Conservation (phyloP, 108 stramenopile species). For the Discostella stelligeroides region DNA sequence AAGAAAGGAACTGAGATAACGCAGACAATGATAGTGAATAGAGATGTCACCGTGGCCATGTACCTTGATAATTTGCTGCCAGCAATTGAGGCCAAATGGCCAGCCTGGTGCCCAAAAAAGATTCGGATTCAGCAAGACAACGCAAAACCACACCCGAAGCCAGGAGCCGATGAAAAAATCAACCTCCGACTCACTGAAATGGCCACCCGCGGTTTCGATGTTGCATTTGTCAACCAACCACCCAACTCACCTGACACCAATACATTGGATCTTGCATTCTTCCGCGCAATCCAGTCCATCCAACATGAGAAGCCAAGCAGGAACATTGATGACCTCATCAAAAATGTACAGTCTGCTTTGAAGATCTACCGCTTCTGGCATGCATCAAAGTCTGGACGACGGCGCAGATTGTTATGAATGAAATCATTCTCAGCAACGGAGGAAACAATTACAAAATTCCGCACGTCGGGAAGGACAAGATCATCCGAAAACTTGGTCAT, state of each 20-base stretch:
- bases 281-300: constrained; percentile 21
- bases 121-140: constrained; percentile 17
- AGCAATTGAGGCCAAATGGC: constrained; percentile 3
- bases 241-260: constrained; percentile 21
- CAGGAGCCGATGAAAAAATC: neutral
- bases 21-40: neutral
- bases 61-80: neutral
- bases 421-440: neutral
- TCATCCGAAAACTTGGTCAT: neutral
- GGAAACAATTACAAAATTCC: constrained; percentile 15
- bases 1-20: neutral
- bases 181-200: neutral
- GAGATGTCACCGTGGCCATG: neutral
- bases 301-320: constrained; percentile 13
- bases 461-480: constrained; percentile 15
- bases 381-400: constrained; percentile 24
- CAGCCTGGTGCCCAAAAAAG: constrained; percentile 4
- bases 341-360: neutral
- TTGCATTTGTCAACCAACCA: neutral
- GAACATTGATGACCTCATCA: constrained; percentile 9
- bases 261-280: constrained; percentile 20
- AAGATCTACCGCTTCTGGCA: neutral
- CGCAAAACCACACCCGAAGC: constrained; percentile 7
- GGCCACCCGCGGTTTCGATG: constrained; percentile 1
- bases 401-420: constrained; percentile 8